A percentile compares a stretch with the other conserved stretches of the same genome.
phyloP scores from a whole-genome alignment of 1,284 basidiomycete species.

The Austroboletus novae-zelandiae region DNA sequence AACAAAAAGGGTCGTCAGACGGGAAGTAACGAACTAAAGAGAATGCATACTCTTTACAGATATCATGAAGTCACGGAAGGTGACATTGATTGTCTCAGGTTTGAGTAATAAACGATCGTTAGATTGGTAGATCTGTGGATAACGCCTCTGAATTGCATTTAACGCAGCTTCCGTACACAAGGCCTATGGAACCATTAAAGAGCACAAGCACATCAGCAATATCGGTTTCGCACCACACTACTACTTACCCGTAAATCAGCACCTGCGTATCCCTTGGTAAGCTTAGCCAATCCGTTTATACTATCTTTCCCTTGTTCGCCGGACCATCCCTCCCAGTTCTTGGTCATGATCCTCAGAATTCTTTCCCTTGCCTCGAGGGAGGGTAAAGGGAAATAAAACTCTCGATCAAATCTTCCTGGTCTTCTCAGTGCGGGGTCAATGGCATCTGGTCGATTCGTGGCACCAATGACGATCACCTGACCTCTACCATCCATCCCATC shows the following conservation, averaged over 20 bases:
- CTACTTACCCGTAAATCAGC: conserved; percentile 86
- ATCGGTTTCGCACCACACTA: neutral
- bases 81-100: conserved; percentile 84
- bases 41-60: conserved; percentile 83
- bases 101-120: conserved; percentile 84
- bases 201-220: conserved; percentile 6
- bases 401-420: conserved; percentile 95
- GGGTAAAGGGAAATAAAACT: conserved; percentile 97
- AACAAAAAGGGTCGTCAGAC: conserved; percentile 4
- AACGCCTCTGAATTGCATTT: conserved; percentile 93
- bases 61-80: conserved; percentile 95
- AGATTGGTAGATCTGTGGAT: conserved; percentile 97
- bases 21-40: conserved; percentile 1
- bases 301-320: conserved; percentile 55
- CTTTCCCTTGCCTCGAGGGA: conserved; percentile 81
- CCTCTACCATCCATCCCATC: conserved; percentile 99
- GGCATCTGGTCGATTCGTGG: conserved; percentile 96
- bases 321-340: conserved; percentile 86
- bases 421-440: conserved; percentile 94
- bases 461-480: conserved; percentile 97
- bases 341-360: conserved; percentile 92
- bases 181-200: conserved; percentile 50
- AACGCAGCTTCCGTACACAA: conserved; percentile 95
- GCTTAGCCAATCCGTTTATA: conserved; percentile 72
- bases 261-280: conserved; percentile 98